Base-by-base conservation (phyloP, 78 protist genomes). In the Protostelium mycophagum region DNA sequence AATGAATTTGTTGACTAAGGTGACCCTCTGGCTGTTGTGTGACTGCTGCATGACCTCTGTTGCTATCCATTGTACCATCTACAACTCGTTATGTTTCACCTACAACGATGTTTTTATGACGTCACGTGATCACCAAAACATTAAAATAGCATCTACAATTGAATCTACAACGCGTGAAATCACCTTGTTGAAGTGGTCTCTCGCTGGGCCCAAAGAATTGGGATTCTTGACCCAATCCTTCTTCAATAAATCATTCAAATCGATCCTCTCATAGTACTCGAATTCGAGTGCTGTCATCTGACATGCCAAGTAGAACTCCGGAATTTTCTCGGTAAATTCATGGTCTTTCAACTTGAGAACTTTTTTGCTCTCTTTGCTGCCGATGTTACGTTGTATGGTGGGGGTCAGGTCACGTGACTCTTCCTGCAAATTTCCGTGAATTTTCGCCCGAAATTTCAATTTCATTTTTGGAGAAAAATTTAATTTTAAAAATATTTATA, bases 151-250 rank as follows among this genome's bases (percentile, higher is more conserved):
- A n/a, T n/a, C n/a, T n/a, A n/a, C n/a, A n/a, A n/a, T n/a, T n/a
- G n/a, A n/a, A n/a, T n/a, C n/a, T n/a, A n/a, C n/a, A n/a, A n/a
- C n/a, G n/a, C n/a, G n/a, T n/a, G n/a, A n/a, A 5, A 16, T 51
- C 73, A 51, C 73, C 73, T 51, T 51, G 73, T 51, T 51, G 73
- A 51, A 51, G 73, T 51, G 73, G 73, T 51, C 73, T 51, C 73
- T 51, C 31, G 73, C 73, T 51, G 73, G 73, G 16, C 73, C 5
- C 31, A 51, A 16, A 51, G 73, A 51, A 51, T 5, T 51, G 31
- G 73, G 5, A 16, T 51, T 51, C 73, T 51, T 51, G 73, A 25
- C 31, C 73, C 73, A 51, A 51, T 51, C 73, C 16, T 51, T 51
- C 73, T 51, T 51, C 31, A 51, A 16, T 51, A 51, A 16, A 51